phyloP scores from a whole-genome alignment of 345 rosid genomes.

The Salix suchowensis region DNA sequence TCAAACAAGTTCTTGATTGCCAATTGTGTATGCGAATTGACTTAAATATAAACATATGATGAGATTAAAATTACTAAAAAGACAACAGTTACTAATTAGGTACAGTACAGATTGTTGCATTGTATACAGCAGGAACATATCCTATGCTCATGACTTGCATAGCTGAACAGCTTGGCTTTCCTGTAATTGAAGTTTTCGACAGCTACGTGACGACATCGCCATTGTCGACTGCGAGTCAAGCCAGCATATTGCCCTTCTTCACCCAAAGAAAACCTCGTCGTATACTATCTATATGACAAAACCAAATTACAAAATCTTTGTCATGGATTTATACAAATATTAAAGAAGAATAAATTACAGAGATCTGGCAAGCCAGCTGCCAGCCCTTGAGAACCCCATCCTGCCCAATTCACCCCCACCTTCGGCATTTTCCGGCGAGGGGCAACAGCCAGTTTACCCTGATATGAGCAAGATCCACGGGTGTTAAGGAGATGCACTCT shows the following conservation, averaged over 20 bases:
- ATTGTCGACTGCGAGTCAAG: not conserved
- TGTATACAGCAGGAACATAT: not conserved
- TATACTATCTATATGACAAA: conserved; percentile 40
- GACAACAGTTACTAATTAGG: not conserved
- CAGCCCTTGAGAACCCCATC: conserved; percentile 15
- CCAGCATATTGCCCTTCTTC: conserved; percentile 11
- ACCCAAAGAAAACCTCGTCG: conserved; percentile 22
- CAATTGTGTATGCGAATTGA: not conserved
- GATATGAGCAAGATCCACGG: not conserved
- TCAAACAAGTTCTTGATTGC: too few relatives aligned
- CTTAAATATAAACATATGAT: not conserved
- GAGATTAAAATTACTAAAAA: not conserved
- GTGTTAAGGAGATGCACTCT: conserved; percentile 41
- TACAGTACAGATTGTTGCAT: not conserved
- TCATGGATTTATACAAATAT: conserved; percentile 46
- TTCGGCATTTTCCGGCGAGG: conserved; percentile 11
- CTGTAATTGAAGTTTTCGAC: conserved; percentile 6
- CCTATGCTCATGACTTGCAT: conserved; percentile 1
- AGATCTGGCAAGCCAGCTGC: conserved; percentile 19
- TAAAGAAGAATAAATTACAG: conserved; percentile 31
- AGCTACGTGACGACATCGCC: not conserved
- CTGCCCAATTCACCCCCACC: conserved; percentile 20
- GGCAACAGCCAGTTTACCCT: conserved; percentile 11
- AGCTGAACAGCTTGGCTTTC: not conserved
- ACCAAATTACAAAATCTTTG: conserved; percentile 35